Evolutionary conservation across 768 basidiomycete species (phyloP), one percentile per base, ranked within the genome.

Genomic region (Boletus pseudo-olivaceus): DNA sequence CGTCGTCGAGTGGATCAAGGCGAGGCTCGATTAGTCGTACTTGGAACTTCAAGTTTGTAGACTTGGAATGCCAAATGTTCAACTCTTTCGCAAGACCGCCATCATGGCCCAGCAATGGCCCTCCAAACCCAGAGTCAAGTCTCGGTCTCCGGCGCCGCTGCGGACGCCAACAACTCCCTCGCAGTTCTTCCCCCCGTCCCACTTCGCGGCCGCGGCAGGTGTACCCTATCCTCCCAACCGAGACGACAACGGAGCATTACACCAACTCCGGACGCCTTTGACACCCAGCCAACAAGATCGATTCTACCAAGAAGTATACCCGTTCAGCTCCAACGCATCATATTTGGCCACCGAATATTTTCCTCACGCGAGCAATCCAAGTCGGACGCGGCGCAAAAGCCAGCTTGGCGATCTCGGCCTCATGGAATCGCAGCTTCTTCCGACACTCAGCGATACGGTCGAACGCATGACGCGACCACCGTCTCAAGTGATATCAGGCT

Each of bases 371-470:
- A 33, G 8, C 47, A 46, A 37, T 15, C 39, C 35, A 9, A 39
- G 20, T 43, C 63, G 60, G 30, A 26, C 48, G 5, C 61, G 62
- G 34, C 73, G 73, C 23, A 65, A 60, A 52, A 81, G 78, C 57
- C 73, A 79, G 49, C 68, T 81, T 17, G 74, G 70, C 11, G 82
- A 82, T 48, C 69, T 88, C 5, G 82, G 84, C 7, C 72, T 83
- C 27, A 66, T 88, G 30, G 87, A 90, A 57, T 73, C 81, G 0
- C 80, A 86, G 27, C 73, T 90, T 5, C 67, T 90, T 35, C 88
- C 88, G 9, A 84, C 86, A 17, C 73, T 90, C 34, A 76, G 81
- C 39, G 87, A 89, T 52, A 90, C 88, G 0, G 78, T 90, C 35
- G 80, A 85, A 60, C 79, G 82, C 43, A 90, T 90, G 88, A 90